Base-by-base conservation (phyloP, 1,284 basidiomycete genomes). In the Apiotrichum gracile region DNA sequence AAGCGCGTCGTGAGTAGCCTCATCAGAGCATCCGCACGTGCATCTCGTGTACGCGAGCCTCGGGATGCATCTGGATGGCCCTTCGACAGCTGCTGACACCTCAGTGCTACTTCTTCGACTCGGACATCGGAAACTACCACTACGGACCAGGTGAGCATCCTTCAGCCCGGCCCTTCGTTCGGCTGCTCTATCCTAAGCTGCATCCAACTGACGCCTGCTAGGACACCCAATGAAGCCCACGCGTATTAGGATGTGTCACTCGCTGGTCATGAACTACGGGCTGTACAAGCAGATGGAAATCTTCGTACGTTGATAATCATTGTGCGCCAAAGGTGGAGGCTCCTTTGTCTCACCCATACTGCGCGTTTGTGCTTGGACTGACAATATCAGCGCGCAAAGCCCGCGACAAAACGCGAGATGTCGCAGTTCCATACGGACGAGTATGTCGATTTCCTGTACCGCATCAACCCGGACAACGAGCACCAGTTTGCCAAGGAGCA, bases 181-280 rank as follows among this genome's bases (percentile, higher is more conserved):
- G n/a, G n/a, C n/a, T n/a, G n/a, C n/a, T n/a, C n/a, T n/a, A n/a
- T n/a, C n/a, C n/a, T n/a, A n/a, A n/a, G n/a, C n/a, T n/a, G 17
- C 22, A 29, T 16, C n/a, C 29, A 14, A 39, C 24, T 16, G 21
- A 29, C 10, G 33, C 19, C 17, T 26, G n/a, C 29, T 31, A 66
- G 74, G 72, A 7, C 75, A 79, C 55, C 77, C 74, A 1, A 96
- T 96, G 91, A 96, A 97, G 74, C 92, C 93, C 13, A 93, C 91
- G 22, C 82, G 94, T 22, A 97, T 98, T 79, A 87, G 94, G 63
- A 98, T 99, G 96, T 97, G 93, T 70, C 96, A 99, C 77, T 94
- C 92, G 10, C 82, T 99, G 37, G 94, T 98, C 52, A 98, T 98
- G 96, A 98, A 98, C 78, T 98, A 97, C 71, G 93, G 93, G 24